These are phyloP conservation scores for Talaromyces sp. DNA, from an alignment of 2,329 filamentous ascomycete species.

Conservation along the genomic window DNA sequence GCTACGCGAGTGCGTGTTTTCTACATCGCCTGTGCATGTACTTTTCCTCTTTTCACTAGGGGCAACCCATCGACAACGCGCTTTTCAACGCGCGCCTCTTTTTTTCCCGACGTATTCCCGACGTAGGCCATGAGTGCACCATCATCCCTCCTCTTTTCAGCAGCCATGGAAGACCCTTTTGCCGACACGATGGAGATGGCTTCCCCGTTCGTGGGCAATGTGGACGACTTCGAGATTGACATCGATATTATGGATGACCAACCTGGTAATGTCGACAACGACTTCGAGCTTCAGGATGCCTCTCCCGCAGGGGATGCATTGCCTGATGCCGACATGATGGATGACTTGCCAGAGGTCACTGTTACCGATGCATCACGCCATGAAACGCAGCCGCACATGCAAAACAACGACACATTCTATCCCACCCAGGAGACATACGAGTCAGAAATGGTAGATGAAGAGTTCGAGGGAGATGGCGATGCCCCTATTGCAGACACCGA, in stretches of 20 bases:
- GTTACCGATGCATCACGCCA: constrained; percentile 33
- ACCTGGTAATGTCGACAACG: constrained; percentile 52
- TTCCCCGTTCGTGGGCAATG: constrained; percentile 34
- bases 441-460: constrained; percentile 36
- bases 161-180: constrained; percentile 32
- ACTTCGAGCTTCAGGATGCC: constrained; percentile 38
- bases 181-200: constrained; percentile 41
- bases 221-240: constrained; percentile 55
- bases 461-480: constrained; percentile 31
- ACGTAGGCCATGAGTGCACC: constrained; percentile 29
- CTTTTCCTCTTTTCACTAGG: neutral
- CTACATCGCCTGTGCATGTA: neutral
- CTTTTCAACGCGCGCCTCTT: neutral
- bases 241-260: constrained; percentile 54
- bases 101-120: neutral
- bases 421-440: constrained; percentile 27
- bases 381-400: constrained; percentile 21
- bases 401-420: constrained; percentile 25
- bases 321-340: constrained; percentile 44
- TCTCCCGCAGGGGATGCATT: constrained; percentile 24
- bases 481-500: constrained; percentile 20
- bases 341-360: constrained; percentile 37
- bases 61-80: neutral
- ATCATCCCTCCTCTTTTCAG: constrained; percentile 22
- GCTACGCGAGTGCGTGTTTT: neutral